These are phyloP conservation scores for Sclerotinia sclerotiorum DNA, from an alignment of 2,329 filamentous ascomycete genomes.

Conservation along the genomic window DNA sequence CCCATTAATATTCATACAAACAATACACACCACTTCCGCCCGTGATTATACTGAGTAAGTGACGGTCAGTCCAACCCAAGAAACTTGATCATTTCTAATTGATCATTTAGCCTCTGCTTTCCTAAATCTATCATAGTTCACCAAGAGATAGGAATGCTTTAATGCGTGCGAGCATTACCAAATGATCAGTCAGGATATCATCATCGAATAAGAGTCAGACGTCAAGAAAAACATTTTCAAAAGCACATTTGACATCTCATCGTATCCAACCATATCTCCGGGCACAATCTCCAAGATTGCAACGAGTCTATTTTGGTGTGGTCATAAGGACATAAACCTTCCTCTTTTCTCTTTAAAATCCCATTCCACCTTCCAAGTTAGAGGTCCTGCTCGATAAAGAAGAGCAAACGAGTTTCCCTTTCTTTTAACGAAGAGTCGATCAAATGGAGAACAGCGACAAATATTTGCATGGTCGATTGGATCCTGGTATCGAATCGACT, in stretches of 20 bases:
- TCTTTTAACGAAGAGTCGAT: not conserved
- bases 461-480: slow-evolving; percentile 16
- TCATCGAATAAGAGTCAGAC: slow-evolving; percentile 16
- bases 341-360: slow-evolving; percentile 16
- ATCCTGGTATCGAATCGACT: slow-evolving; percentile 19
- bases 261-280: slow-evolving; percentile 9
- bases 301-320: not conserved
- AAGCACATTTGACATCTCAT: not conserved
- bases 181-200: not conserved
- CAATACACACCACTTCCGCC: not conserved
- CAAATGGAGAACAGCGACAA: slow-evolving; percentile 21
- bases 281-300: slow-evolving; percentile 11
- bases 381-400: slow-evolving; percentile 6
- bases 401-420: not conserved
- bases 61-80: not conserved
- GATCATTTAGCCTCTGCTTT: not conserved
- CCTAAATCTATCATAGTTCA: not conserved
- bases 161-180: slow-evolving; percentile 11
- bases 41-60: not conserved
- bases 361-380: slow-evolving; percentile 16
- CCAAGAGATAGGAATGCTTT: not conserved
- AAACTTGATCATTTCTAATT: slow-evolving; percentile 4
- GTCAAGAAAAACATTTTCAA: slow-evolving; percentile 5
- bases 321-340: slow-evolving; percentile 18
- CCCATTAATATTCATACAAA: slow-evolving; percentile 9